Conservation (phyloP, 129 eudicot species). For the Lactuca saligna region DNA sequence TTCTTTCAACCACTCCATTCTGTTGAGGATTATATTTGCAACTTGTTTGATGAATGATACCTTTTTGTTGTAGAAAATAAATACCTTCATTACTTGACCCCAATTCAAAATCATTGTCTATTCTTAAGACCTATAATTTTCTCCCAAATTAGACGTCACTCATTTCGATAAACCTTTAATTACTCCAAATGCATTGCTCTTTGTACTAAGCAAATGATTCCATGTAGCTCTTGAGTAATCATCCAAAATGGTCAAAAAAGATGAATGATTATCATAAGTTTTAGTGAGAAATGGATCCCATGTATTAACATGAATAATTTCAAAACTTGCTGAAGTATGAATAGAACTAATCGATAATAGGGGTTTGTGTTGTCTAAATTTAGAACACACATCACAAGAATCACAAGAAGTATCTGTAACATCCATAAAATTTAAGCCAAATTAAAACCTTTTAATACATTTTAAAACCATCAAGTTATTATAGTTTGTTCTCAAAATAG, state of each 20-base stretch:
- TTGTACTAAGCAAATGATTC: background rate
- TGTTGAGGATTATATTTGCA: background rate
- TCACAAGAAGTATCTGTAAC: too few species aligned
- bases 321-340: too few species aligned
- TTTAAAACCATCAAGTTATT: too few species aligned
- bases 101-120: background rate
- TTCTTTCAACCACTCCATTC: constrained; percentile 1
- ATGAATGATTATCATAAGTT: background rate
- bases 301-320: too few species aligned
- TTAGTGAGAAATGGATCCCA: too few species aligned
- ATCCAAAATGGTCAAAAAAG: background rate
- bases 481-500: too few species aligned
- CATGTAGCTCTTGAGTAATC: background rate
- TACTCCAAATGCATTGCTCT: background rate
- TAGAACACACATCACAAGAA: too few species aligned
- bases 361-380: too few species aligned
- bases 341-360: too few species aligned
- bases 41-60: background rate
- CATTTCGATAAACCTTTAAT: background rate
- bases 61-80: background rate
- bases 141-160: background rate
- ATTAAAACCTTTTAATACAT: too few species aligned
- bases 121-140: background rate
- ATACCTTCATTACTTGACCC: background rate
- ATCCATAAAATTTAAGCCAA: too few species aligned